phyloP scores from a whole-genome alignment of 371 early-diverging fungal species.

The Coemansia sp. region DNA sequence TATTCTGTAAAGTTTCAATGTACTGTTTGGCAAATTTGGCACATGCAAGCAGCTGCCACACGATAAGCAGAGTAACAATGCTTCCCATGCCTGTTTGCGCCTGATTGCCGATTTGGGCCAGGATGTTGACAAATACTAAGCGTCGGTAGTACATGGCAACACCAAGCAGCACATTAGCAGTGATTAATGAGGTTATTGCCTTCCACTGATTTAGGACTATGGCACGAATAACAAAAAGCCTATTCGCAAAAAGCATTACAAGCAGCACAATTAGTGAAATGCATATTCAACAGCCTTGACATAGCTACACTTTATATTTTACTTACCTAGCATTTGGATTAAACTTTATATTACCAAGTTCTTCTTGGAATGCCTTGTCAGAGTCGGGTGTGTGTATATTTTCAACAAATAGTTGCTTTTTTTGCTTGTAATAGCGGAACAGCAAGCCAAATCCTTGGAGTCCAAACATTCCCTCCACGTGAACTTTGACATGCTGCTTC shows the following conservation, averaged over 20 bases:
- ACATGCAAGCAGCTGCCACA: neutral
- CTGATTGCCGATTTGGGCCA: neutral
- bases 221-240: neutral
- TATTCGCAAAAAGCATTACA: neutral
- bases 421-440: neutral
- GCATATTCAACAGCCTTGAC: neutral
- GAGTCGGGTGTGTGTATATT: neutral
- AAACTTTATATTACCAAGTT: neutral
- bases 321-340: neutral
- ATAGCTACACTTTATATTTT: neutral
- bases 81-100: neutral
- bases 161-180: neutral
- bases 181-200: neutral
- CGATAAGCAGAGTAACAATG: neutral
- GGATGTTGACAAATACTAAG: neutral
- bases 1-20: neutral
- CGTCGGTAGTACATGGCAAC: neutral
- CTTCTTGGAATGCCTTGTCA: neutral
- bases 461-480: neutral
- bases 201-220: neutral
- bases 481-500: neutral
- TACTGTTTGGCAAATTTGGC: neutral
- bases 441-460: neutral
- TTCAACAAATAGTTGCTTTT: neutral
- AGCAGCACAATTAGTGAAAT: neutral